A percentile compares a stretch with the other conserved stretches of the same genome.
Conservation (phyloP, 345 rosid genomes). For the Pistacia vera region DNA sequence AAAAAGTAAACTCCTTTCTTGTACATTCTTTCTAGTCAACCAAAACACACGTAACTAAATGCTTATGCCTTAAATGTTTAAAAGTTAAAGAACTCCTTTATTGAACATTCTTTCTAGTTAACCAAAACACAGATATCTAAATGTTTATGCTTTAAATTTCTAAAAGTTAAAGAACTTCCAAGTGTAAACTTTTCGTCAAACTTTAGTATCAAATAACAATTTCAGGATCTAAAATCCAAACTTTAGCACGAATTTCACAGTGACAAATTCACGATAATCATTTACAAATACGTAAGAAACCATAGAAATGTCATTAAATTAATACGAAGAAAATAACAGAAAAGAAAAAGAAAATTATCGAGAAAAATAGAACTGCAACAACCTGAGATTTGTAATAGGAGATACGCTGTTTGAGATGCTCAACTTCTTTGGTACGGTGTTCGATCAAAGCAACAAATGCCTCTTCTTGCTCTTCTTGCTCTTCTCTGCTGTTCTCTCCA, state of each 20-base stretch:
- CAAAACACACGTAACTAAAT: background rate
- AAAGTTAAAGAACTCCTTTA: background rate
- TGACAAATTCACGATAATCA: background rate
- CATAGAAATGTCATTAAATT: background rate
- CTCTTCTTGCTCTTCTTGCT: conserved; percentile 71
- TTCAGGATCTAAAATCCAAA: background rate
- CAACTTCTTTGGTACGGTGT: conserved; percentile 67
- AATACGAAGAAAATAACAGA: background rate
- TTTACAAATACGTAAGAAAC: background rate
- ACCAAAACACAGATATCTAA: background rate
- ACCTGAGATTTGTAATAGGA: conserved; percentile 79
- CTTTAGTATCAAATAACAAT: background rate
- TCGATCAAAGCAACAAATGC: conserved; percentile 74
- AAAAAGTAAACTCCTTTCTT: background rate
- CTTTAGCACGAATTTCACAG: background rate
- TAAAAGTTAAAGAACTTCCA: background rate
- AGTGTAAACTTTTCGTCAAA: background rate
- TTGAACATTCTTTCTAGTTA: background rate
- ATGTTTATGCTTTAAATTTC: background rate
- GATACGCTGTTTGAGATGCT: conserved; percentile 63
- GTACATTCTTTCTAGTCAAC: background rate
- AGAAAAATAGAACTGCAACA: background rate
- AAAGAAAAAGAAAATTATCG: background rate
- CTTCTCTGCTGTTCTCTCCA: conserved; percentile 39
- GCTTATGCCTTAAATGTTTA: background rate